Evolutionary conservation across 2,329 filamentous ascomycete species (phyloP), one percentile per base, ranked within the genome.

Genomic region (Pseudogymnoascus sp.): DNA sequence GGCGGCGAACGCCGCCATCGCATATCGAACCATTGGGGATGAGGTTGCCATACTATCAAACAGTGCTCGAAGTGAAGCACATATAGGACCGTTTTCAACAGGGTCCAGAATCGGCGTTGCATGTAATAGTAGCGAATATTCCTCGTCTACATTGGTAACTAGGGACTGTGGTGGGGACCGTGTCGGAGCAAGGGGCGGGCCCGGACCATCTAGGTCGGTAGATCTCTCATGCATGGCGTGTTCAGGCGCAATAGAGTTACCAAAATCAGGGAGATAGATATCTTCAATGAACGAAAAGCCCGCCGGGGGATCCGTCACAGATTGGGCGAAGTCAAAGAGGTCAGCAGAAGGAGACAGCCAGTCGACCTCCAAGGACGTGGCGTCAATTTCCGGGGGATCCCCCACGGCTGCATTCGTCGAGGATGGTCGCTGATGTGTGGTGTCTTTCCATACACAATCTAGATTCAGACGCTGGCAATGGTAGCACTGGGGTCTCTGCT

Each of bases 1-100:
- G 15, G 45, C 45, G 3, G 45, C 45, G 15, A 52, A 52, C 45
- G 45, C 45, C 45, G 45, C 45, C 45, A 52, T 52, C n/a, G 45
- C 45, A 18, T 52, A 52, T 3, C 45, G 45, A 30, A 52, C 45
- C 45, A 52, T 52, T 1, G 45, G 45, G 15, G 45, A 52, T 13
- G 45, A 52, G 45, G 45, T 19, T 52, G 45, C 45, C 45, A 52
- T 52, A 19, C 45, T 52, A n/a, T 52, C 45, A 52, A 52, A 52
- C 23, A 52, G 26, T 52, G 45, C 45, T 33, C 45, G 45, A 9
- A 52, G 15, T 18, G 45, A 52, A 52, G 45, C 45, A 52, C 45
- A 18, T 52, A 52, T 52, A 2, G 45, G 45, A 30, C 45, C 45
- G 15, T 52, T 52, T 33, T 52, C 45, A 18, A 52, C 45, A 33